Base-by-base conservation (phyloP, 176 grass and related monocot genomes). In the Thalia dealbata region DNA sequence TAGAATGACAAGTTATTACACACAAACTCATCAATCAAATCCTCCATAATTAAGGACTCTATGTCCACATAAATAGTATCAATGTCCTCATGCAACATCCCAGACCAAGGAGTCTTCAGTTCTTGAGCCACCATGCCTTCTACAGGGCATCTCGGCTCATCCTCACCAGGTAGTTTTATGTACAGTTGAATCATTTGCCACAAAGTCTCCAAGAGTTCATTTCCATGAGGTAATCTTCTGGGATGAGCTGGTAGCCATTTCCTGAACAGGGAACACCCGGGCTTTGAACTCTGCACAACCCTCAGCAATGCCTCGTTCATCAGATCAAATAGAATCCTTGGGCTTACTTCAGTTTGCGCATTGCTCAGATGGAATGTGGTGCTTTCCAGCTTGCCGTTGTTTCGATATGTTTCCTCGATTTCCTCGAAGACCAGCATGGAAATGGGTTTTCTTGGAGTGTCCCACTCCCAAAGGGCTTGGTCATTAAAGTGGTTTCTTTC, bases 21-120 rank as follows among this genome's bases (percentile, higher is more conserved):
- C 61, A 95, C 62, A 65, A 81, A 76, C 79, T 99, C 95, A 61
- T 88, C 88, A 58, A 91, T 70, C 6, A 99, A 75, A 79, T 99
- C 87, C 10, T 84, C 84, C 27, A 90, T 50, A 23, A 99, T 78
- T 43, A 88, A 84, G 32, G 45, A 74, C 71, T 86, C 95, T 35
- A 95, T 75, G 64, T 99, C 87, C 52, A 13, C 18, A 64, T 64
- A 80, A 0, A 91, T 25, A 44, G 18, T 84, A 23, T 83, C 83
- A 41, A 86, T 59, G 80, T 95, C 87, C 15, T 80, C 76, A 12
- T 64, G 73, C 75, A 88, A 87, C 55, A 59, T 69, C 77, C 72
- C 59, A 43, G 43, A 74, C 95, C 95, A 99, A 59, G 87, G 22
- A 16, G 43, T 81, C 72, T 51, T 51, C 60, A 99, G 71, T 75